Evolutionary conservation across 2,329 filamentous ascomycete species (phyloP), one percentile per base, ranked within the genome.

Genomic region (Epichloe baconii): DNA sequence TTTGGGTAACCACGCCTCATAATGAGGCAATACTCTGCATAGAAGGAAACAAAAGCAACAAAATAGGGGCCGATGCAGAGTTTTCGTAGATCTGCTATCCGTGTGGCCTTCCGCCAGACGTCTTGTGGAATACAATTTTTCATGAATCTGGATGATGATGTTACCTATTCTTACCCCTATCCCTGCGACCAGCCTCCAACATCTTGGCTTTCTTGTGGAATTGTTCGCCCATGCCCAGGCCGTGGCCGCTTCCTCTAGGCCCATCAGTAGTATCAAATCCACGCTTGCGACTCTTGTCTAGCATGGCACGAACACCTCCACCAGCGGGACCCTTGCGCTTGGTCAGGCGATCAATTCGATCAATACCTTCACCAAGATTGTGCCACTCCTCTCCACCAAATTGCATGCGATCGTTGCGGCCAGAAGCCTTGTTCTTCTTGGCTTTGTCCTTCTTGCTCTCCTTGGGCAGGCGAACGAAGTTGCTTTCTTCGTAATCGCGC

Each of bases 381-480:
- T 84, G 80, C 88, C 89, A 97, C 64, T 97, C 93, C 69, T 97
- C 93, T 48, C 93, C 93, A 55, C 91, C 91, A 69, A 80, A 82
- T 59, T 71, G 70, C 86, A 96, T 67, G 75, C 82, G 69, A 61
- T 71, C 64, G 56, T 66, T 70, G 57, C 71, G 66, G 10, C 71
- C 71, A 41, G 72, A 71, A 34, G 72, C 71, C 64, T 78, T 75
- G 43, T 67, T 69, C 65, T 78, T 81, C 71, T 86, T 84, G 46
- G 80, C 77, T 53, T 74, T 71, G 5, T 95, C 89, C 71, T 95
- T 95, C 76, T 95, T 97, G 70, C 82, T 86, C 66, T 86, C 80
- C 61, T 82, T 84, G 12, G 91, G 89, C 60, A 98, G 72, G 58
- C 93, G 86, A 15, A 88, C 81, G 62, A 96, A 91, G 71, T 98